Evolutionary conservation across 106 monocot species (phyloP), one percentile per base, ranked within the genome.

Genomic region (Dendrobium officinale): DNA sequence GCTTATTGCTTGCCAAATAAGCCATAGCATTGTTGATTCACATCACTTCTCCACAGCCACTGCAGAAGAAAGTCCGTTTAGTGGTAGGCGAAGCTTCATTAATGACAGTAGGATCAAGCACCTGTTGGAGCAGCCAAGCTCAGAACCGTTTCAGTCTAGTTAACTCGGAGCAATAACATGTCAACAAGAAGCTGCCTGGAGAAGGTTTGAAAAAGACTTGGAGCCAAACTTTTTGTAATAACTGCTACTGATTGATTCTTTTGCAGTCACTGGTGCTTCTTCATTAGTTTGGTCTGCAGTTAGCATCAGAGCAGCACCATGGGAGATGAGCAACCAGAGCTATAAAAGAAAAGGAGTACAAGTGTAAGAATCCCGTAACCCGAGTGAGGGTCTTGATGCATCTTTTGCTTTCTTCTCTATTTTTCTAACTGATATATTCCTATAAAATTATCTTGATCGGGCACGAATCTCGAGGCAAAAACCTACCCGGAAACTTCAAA

Each of bases 11-110:
- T 45, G 6, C 45, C 45, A 45, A 6, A 45, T 45, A 45, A 82
- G n/a, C 41, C 6, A 55, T n/a, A 61, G 72, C 22, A 6, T 76
- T 31, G 22, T 80, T 13, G 87, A 89, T 15, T 86, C 89, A 49
- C 68, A 85, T 56, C 81, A 85, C 33, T 92, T 87, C 37, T 80
- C 5, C 67, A 27, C 29, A 2, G 1, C 20, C 6, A 29, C 27
- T 58, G 10, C 67, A 67, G 24, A 67, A 67, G 22, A 27, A 9
- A 67, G 2, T 67, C 27, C 27, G 24, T 24, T 67, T 27, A 67
- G 66, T 19, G n/a, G 2, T 31, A 17, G n/a, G 67, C 67, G 67
- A 27, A 27, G 22, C 67, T 67, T 67, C 67, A 17, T 67, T 22
- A 9, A 26, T 27, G 9, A 67, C n/a, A 27, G 29, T 66, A 20